Base-by-base conservation (phyloP, 2,329 filamentous ascomycete species). In the Aspergillus intermedius region DNA sequence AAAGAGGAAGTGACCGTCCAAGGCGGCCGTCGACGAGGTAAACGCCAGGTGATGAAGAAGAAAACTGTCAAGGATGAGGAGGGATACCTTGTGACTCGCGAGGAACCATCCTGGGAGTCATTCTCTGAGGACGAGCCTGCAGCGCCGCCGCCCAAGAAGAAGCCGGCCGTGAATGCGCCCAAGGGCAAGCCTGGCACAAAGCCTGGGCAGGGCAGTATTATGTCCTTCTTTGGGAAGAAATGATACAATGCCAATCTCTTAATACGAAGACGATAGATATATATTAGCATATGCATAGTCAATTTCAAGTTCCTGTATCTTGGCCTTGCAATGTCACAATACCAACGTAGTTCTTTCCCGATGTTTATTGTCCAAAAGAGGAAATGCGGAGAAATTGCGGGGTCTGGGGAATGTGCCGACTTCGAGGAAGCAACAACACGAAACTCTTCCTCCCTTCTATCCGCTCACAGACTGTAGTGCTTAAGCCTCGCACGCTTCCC, bases 211-310 rank as follows among this genome's bases (percentile, higher is more conserved):
- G 89, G 90, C 3, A 95, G 77, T 64, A 95, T 95, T 63, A 95
- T 91, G 85, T 89, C 85, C 1, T 95, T 95, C 71, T 95, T 95
- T 68, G 78, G 79, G 39, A 95, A 94, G 74, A 93, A 90, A 62
- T 87, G 63, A 60, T 37, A 17, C 17, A 17, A 4, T 37, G 34
- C 7, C 25, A 28, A 12, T 12, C 12, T 28, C 25, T 12, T 28
- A 28, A 28, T 28, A 28, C 25, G 25, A 28, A 28, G 10, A 4
- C 3, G 5, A 17, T 37, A 37, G 34, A 15, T 7, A 7, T 17
- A 37, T 37, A 37, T n/a, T n/a, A 17, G 4, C 25, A 28, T 28
- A 28, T 28, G 10, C 25, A 28, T 5, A 28, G 25, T 28, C 25
- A 28, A 28, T 12, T 10, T 12, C 25, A 12, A 28, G 25, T 28